These are phyloP conservation scores for Sordaria brevicollis DNA, from an alignment of 495 filamentous ascomycete species.

Conservation along the genomic window DNA sequence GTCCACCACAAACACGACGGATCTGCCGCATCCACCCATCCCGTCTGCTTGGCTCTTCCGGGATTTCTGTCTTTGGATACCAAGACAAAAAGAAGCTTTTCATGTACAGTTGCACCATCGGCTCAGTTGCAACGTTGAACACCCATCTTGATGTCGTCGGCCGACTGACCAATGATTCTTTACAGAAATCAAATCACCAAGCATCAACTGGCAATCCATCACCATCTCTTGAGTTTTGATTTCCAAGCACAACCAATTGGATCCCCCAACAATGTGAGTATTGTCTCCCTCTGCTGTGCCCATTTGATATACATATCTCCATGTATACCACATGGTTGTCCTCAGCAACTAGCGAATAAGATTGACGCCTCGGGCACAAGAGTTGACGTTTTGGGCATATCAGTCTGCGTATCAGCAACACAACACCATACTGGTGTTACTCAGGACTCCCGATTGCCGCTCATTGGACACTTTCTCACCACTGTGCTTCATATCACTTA, in stretches of 20 bases:
- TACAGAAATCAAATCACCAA: slow-evolving; percentile 11
- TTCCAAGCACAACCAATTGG: not conserved
- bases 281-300: not conserved
- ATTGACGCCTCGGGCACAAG: not conserved
- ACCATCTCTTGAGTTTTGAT: not conserved
- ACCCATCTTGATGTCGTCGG: not conserved
- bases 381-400: not conserved
- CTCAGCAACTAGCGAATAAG: not conserved
- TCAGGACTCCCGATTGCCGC: not conserved
- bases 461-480: not conserved
- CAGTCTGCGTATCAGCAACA: not conserved
- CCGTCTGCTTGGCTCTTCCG: not conserved
- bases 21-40: not conserved
- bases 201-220: slow-evolving; percentile 4
- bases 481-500: not conserved
- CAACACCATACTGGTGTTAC: not conserved
- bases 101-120: not conserved
- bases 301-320: not conserved
- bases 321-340: not conserved
- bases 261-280: not conserved
- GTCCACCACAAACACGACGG: not conserved
- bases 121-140: not conserved
- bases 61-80: not conserved
- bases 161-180: slow-evolving; percentile 9
- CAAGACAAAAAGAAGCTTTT: not conserved